Base-by-base conservation (phyloP, 2,329 filamentous ascomycete species). In the Periconia macrospinosa region DNA sequence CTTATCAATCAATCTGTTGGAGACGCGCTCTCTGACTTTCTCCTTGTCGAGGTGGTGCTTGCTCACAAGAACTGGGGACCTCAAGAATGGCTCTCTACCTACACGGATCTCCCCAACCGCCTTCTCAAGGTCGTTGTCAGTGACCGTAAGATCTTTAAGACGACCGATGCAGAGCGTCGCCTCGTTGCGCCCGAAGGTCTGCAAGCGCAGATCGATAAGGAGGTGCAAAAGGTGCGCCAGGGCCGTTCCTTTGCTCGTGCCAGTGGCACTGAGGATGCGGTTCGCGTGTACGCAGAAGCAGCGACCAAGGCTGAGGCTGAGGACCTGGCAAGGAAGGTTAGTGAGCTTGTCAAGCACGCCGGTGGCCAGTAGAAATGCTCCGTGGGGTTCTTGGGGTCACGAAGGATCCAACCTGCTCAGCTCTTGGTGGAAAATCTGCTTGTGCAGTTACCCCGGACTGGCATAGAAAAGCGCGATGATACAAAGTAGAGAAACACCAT, bases 1-100 rank as follows among this genome's bases (percentile, higher is more conserved):
- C 83, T 99, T 59, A 96, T 99, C 80, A 99, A 99, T 81, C 94
- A 99, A 79, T 94, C 94, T 1, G 93, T 97, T 45, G 94, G 94
- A 49, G 94, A 99, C 71, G 94, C 94, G 45, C 84, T 99, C 53
- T 96, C 92, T 1, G 94, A 99, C 76, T 90, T 97, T 83, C 85
- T 99, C 44, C 86, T 99, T 68, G 92, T 97, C 40, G 94, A 99
- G 76, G 90, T 93, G 33, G 94, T 97, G 62, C 87, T 99, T 41
- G 92, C 94, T 7, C 92, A 97, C 83, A 97, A 97, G 80, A 83
- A 82, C 62, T 99, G 92, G 92, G 86, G 85, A 23, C 87, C 92
- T 44, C 87, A 88, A 71, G 91, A 97, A 73, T 99, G 94, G 94
- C 86, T 92, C 57, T 85, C 86, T 60, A 97, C 92, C 6, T 99